phyloP scores from a whole-genome alignment of 495 filamentous ascomycete genomes.

The Rusavskia elegans region DNA sequence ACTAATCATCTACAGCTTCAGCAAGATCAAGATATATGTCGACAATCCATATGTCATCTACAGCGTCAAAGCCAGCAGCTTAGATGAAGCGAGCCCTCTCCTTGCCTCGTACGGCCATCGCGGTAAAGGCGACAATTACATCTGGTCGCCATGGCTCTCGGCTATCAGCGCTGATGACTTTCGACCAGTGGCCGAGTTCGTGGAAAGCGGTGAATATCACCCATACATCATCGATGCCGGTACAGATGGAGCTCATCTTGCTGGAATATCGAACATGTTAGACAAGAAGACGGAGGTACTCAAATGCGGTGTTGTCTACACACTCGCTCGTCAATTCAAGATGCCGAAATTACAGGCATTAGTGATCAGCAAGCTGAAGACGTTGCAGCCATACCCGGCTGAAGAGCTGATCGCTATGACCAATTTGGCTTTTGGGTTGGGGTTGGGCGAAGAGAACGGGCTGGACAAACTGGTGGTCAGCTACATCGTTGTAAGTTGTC shows the following conservation, averaged over 20 bases:
- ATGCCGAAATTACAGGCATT: constrained; percentile 7
- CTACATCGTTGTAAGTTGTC: no score
- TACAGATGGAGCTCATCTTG: constrained; percentile 4
- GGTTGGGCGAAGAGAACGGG: no score
- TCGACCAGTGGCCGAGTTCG: neutral
- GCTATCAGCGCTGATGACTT: constrained; percentile 3
- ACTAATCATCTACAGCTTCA: neutral
- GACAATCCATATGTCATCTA: constrained; percentile 4
- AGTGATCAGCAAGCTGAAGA: constrained; percentile 8
- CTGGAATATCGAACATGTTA: neutral
- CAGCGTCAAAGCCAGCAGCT: neutral
- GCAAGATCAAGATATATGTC: constrained; percentile 7
- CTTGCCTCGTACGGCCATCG: neutral
- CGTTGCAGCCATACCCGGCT: neutral
- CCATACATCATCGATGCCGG: constrained; percentile 7
- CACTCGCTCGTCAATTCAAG: constrained; percentile 3
- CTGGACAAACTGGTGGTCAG: no score
- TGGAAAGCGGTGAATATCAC: constrained; percentile 4
- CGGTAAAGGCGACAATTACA: no score
- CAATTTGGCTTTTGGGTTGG: neutral
- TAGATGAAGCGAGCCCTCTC: constrained; percentile 1
- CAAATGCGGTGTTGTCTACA: constrained; percentile 4
- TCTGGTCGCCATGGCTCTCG: no score
- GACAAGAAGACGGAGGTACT: neutral
- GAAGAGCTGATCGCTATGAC: neutral